Base-by-base conservation (phyloP, 495 filamentous ascomycete species). In the Xylaria cubensis region DNA sequence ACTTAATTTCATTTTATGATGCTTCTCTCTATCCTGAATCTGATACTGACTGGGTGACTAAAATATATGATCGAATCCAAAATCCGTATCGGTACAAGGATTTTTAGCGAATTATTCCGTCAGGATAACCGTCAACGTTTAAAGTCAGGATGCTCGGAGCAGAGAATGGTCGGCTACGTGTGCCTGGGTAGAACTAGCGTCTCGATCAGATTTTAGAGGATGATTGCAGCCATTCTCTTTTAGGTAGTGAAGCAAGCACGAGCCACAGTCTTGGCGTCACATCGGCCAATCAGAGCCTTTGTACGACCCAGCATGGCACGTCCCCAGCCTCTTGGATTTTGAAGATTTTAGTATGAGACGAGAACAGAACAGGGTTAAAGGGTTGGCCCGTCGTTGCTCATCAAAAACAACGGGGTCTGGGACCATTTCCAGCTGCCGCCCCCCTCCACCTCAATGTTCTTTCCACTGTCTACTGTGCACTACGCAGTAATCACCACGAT, bases 301-400 rank as follows among this genome's bases (percentile, higher is more conserved):
- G 41, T 36, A 42, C 26, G 8, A 32, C 46, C 59, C n/a, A 51
- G 24, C 44, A 26, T 15, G 32, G 42, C 34, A 44, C 26, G n/a
- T 48, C 61, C 70, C 70, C 70, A 72, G 70, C 70, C 70, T 72
- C 70, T 72, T 67, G 62, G 41, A 59, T 72, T 72, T 71, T 66
- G 53, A 29, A 42, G 34, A 64, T 39, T 66, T 67, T 59, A 61
- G 70, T 50, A 36, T 67, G 63, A 72, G 70, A 66, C 29, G 61
- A 64, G 46, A 56, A 51, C 41, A 70, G 55, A 36, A 36, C 32
- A 59, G 55, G 55, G 55, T 59, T 61, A 34, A 19, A 39, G 50
- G 70, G 70, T 72, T 72, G 70, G 63, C 70, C 70, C 13, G 70
- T 53, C 19, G 63, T 67, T 67, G 62, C 70, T 72, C 53, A 61